Percentiles rank a stretch among this genome's conserved stretches.
phyloP scores from a whole-genome alignment of 1,284 basidiomycete species.

The Leccinum griseonigrum region DNA sequence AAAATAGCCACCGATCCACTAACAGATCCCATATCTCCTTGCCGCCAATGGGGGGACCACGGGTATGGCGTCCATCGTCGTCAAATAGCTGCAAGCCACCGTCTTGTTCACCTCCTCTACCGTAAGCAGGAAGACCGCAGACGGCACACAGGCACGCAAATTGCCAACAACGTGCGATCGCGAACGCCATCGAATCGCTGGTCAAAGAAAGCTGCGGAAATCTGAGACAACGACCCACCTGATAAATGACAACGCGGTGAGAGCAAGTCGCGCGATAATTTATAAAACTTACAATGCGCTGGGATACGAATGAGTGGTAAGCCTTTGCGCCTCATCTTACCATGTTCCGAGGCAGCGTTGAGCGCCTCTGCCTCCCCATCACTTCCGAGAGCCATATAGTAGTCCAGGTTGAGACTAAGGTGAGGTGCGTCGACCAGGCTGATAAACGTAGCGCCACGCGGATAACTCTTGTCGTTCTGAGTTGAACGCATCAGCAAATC shows the following conservation, averaged over 20 bases:
- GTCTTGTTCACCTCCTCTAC: constrained; percentile 36
- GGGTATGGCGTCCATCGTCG: constrained; percentile 47
- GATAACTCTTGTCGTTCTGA: constrained; percentile 49
- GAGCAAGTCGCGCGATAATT: constrained; percentile 4
- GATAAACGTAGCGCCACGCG: constrained; percentile 69
- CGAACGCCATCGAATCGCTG: constrained; percentile 56
- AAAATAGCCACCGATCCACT: constrained; percentile 49
- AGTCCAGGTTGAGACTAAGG: constrained; percentile 58
- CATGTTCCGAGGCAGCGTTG: constrained; percentile 47
- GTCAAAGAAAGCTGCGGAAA: constrained; percentile 62
- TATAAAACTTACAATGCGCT: constrained; percentile 48
- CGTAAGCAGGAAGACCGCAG: constrained; percentile 50
- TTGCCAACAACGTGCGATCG: constrained; percentile 51
- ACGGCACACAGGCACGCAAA: constrained; percentile 51
- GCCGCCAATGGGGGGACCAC: constrained; percentile 55
- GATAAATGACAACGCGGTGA: background rate
- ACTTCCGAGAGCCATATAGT: constrained; percentile 52
- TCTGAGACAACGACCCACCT: constrained; percentile 28
- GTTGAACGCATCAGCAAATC: too few species aligned
- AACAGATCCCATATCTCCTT: constrained; percentile 65
- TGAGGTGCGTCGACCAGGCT: constrained; percentile 42
- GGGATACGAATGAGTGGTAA: constrained; percentile 49
- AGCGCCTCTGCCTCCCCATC: constrained; percentile 40
- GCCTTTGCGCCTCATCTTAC: constrained; percentile 63
- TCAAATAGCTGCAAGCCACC: constrained; percentile 41